Evolutionary conservation across 768 basidiomycete species (phyloP).

Genomic region (Leccinellum albellum): DNA sequence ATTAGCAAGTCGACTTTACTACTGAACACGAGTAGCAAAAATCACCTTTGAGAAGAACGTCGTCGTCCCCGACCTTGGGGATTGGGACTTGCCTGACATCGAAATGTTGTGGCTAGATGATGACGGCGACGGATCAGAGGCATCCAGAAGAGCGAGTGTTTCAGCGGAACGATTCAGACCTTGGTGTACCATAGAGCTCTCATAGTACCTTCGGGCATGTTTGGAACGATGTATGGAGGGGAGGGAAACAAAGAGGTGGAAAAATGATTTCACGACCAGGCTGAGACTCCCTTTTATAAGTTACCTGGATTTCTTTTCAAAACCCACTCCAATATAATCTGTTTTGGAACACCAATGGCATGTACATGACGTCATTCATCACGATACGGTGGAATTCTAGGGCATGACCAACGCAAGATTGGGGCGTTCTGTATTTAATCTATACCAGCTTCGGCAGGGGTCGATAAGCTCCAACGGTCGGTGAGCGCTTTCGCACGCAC

Average conservation of each 20-base stretch:
- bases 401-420: not conserved
- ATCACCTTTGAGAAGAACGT: conserved; percentile 71
- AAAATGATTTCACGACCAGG: not conserved
- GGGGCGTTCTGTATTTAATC: not conserved
- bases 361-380: conserved; percentile 26
- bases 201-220: conserved; percentile 64
- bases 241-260: conserved; percentile 3
- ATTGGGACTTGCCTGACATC: conserved; percentile 65
- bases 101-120: conserved; percentile 58
- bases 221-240: not conserved
- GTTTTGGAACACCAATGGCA: conserved; percentile 18
- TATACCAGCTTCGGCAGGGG: not conserved
- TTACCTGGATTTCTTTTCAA: conserved; percentile 3
- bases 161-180: conserved; percentile 34
- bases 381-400: not conserved
- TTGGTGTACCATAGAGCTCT: conserved; percentile 70
- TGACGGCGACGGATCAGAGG: conserved; percentile 8
- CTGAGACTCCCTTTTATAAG: conserved; percentile 19
- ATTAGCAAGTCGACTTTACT: conserved; percentile 1
- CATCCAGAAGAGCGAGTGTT: not conserved
- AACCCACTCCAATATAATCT: not conserved
- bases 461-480: too few relatives aligned
- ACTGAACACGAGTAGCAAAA: not conserved
- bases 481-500: not conserved
- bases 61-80: conserved; percentile 61